A percentile compares a stretch with the other conserved stretches of the same genome.
phyloP scores from a whole-genome alignment of 768 basidiomycete species.

The Auricularia sp. region DNA sequence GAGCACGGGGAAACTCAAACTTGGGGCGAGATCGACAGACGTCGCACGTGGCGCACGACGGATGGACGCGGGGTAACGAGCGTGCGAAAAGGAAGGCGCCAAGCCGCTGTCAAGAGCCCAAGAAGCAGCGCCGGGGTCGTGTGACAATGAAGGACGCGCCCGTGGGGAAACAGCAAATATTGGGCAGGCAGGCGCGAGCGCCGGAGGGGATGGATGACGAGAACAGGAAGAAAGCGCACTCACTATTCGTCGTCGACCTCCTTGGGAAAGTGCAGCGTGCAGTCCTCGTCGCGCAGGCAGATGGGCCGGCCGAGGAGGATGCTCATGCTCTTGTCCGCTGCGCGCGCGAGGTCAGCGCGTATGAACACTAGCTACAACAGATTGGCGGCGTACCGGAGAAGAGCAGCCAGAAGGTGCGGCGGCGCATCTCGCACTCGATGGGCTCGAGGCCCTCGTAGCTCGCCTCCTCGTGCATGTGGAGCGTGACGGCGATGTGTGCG shows the following conservation, averaged over 20 bases:
- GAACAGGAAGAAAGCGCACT: conserved; percentile 26
- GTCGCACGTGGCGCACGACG: too few species aligned
- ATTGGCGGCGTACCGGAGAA: conserved; percentile 57
- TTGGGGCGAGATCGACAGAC: too few species aligned
- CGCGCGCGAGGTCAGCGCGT: conserved; percentile 3
- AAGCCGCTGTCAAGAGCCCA: too few species aligned
- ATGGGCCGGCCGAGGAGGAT: conserved; percentile 78
- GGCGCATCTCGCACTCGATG: conserved; percentile 79
- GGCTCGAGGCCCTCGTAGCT: conserved; percentile 77
- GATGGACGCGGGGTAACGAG: too few species aligned
- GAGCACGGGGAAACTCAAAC: too few species aligned
- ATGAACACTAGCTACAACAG: not conserved
- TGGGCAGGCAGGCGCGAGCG: not conserved
- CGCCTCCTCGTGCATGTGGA: conserved; percentile 79
- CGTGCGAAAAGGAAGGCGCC: too few species aligned
- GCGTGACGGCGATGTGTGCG: conserved; percentile 69
- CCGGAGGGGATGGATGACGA: conserved; percentile 5
- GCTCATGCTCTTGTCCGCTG: conserved; percentile 86
- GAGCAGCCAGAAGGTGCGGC: conserved; percentile 80
- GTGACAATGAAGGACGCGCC: conserved; percentile 11
- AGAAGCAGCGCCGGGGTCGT: too few species aligned
- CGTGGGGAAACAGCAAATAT: not conserved
- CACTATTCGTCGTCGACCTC: conserved; percentile 87
- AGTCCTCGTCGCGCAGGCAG: conserved; percentile 82
- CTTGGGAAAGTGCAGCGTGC: conserved; percentile 79